Conservation (phyloP, 2,329 filamentous ascomycete genomes). For the Claviceps sp. region DNA sequence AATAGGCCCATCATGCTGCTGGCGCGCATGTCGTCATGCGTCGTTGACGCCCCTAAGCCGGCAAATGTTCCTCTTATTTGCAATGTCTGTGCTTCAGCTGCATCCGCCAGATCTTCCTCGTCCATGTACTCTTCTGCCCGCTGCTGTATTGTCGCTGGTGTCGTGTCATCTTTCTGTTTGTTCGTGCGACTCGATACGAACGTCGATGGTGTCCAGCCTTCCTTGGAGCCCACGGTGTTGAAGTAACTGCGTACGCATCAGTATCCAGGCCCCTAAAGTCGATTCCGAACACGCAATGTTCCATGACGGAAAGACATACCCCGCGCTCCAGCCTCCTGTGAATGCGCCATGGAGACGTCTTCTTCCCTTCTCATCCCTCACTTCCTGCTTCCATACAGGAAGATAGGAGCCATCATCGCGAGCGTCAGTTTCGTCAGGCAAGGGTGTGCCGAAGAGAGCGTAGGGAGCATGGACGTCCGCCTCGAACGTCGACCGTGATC, state of each 20-base stretch:
- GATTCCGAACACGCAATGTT: neutral
- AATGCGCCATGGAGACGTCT: conserved; percentile 93
- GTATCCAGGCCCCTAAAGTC: neutral
- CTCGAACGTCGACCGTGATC: conserved; percentile 66
- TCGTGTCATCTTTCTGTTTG: conserved; percentile 50
- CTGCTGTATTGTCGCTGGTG: conserved; percentile 40
- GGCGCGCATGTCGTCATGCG: conserved; percentile 35
- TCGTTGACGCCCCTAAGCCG: conserved; percentile 55
- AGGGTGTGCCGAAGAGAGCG: conserved; percentile 69
- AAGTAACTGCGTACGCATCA: conserved; percentile 54
- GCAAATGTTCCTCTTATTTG: conserved; percentile 63
- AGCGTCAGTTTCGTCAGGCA: conserved; percentile 64
- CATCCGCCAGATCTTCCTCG: conserved; percentile 83
- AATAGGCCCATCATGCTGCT: conserved; percentile 59
- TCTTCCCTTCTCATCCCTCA: conserved; percentile 79
- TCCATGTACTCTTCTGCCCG: conserved; percentile 92
- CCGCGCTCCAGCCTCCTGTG: conserved; percentile 91
- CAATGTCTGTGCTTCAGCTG: conserved; percentile 61
- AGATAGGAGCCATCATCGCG: conserved; percentile 88
- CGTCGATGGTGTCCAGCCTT: conserved; percentile 87
- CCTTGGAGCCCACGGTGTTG: conserved; percentile 95
- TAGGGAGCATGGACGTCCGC: conserved; percentile 61
- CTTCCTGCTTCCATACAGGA: conserved; percentile 96
- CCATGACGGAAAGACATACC: conserved; percentile 39
- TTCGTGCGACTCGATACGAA: conserved; percentile 83